Conservation (phyloP, 2,329 filamentous ascomycete genomes). For the Fusarium globosum region DNA sequence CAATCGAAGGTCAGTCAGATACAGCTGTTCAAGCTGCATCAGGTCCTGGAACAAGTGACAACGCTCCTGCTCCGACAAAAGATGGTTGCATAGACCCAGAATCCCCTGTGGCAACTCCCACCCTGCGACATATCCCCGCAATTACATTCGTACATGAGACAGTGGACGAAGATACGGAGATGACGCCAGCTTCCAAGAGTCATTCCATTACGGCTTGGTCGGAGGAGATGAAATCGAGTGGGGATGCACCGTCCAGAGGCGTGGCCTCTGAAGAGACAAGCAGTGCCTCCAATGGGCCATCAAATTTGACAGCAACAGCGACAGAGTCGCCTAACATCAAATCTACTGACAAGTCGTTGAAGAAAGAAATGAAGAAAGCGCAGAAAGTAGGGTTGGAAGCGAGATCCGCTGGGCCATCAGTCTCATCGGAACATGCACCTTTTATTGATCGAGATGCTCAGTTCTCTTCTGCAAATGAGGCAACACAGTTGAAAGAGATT, state of each 20-base stretch:
- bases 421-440: background rate
- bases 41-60: background rate
- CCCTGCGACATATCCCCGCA: background rate
- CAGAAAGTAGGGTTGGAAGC: constrained; percentile 46
- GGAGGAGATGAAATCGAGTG: background rate
- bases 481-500: background rate
- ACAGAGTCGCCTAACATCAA: background rate
- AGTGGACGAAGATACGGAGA: background rate
- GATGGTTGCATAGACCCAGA: background rate
- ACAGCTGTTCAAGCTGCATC: background rate
- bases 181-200: background rate
- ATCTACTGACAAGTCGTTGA: constrained; percentile 41
- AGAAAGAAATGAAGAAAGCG: constrained; percentile 52
- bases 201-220: background rate
- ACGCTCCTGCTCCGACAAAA: background rate
- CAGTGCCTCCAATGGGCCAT: background rate
- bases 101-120: background rate
- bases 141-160: background rate
- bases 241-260: background rate
- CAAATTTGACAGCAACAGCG: background rate
- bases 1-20: background rate
- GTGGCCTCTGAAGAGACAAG: background rate
- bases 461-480: background rate
- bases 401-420: constrained; percentile 10
- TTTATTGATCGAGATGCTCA: background rate